Base-by-base conservation (phyloP, 768 basidiomycete genomes). In the Rossbeevera mucosa region DNA sequence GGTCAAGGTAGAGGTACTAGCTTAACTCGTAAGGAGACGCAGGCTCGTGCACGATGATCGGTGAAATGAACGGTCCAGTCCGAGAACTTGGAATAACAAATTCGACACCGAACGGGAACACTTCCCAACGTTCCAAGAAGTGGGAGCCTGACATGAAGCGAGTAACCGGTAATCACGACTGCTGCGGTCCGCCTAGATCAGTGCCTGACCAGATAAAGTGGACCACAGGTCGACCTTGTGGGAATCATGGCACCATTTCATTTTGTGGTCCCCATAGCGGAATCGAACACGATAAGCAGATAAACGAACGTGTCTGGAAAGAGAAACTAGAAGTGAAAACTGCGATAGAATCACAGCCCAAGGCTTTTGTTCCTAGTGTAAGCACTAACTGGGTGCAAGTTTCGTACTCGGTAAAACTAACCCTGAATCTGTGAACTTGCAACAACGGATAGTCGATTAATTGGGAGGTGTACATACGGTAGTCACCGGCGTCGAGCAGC, bases 141-240 rank as follows among this genome's bases (percentile, higher is more conserved):
- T 47, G 45, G 64, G 61, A 55, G 60, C 24, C 18, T 28, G 58
- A 55, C 58, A 60, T 62, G 63, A 46, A 51, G 61, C 51, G 57
- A 61, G 58, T 24, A 48, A 56, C 65, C 52, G 52, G 58, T 63
- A 54, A 58, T 69, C 54, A 59, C 52, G 29, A 56, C 52, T 49
- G 51, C 52, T 48, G 51, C 49, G 43, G 52, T 57, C 65, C 56
- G 58, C 47, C 52, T 44, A 56, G 55, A 54, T 63, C 55, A 58
- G 65, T 67, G 60, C 67, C 66, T 67, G 63, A 57, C 52, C 44
- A 54, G 58, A 61, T 67, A 62, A 56, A 56, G 55, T 59, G 60
- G 59, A 44, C 53, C 54, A 38, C 50, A 51, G 57, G 6, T 56
- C 51, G 56, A 58, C 12, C 38, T 41, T 58, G 54, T 60, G 61